A percentile compares a stretch with the other conserved stretches of the same genome.
Conservation (phyloP, 139 green algal species). For the Tetratostichococcus sp. region DNA sequence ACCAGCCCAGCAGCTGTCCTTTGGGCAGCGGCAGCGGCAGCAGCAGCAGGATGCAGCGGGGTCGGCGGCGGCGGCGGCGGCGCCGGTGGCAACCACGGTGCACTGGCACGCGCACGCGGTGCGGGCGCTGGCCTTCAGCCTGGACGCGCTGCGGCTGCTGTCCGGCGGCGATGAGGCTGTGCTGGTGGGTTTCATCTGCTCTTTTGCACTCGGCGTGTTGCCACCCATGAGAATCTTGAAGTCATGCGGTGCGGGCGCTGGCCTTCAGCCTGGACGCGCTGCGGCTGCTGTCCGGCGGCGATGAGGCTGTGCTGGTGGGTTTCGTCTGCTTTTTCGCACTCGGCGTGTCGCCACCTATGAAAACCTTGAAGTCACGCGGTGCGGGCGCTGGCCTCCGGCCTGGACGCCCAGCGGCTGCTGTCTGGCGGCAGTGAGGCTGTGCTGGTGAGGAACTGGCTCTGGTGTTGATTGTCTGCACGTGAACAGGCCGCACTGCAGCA, state of each 20-base stretch:
- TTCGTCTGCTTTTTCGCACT: not conserved
- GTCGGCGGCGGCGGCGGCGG: not conserved
- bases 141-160: slow-evolving; percentile 69
- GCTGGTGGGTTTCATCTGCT: slow-evolving; percentile 53
- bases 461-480: too few species aligned
- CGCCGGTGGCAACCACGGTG: slow-evolving; percentile 43
- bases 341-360: not conserved
- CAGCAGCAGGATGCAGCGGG: slow-evolving; percentile 1
- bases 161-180: slow-evolving; percentile 80
- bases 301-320: slow-evolving; percentile 73
- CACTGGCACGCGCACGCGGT: slow-evolving; percentile 86
- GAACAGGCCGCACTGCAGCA: too few species aligned
- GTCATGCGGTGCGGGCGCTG: too few species aligned
- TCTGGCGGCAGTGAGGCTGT: slow-evolving; percentile 80
- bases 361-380: too few species aligned
- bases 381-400: too few species aligned
- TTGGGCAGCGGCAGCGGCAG: not conserved
- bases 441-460: too few species aligned
- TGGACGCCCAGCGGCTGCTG: slow-evolving; percentile 55
- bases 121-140: slow-evolving; percentile 61
- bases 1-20: not conserved
- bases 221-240: too few species aligned
- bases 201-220: not conserved
- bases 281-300: slow-evolving; percentile 78
- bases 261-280: slow-evolving; percentile 6